Percentiles rank a stretch among this genome's conserved stretches.
Evolutionary conservation across 108 stramenopile genomes (phyloP).

Genomic region (Discostella pseudostelligera): DNA sequence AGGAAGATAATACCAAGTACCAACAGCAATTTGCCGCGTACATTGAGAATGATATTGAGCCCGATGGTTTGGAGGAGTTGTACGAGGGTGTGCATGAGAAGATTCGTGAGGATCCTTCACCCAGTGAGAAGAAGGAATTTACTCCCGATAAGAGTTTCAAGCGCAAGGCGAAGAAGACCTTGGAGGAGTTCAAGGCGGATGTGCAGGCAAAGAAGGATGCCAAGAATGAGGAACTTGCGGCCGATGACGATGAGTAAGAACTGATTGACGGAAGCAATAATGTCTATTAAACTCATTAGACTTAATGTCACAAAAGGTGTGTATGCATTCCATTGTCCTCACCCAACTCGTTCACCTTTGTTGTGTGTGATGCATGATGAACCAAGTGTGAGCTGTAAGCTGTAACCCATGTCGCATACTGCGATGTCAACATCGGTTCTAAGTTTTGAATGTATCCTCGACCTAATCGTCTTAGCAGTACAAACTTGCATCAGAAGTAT

Average conservation of each 20-base stretch:
- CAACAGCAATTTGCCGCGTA: slow-evolving; percentile 86
- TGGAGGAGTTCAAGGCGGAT: slow-evolving; percentile 92
- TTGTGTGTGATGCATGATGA: too few species aligned
- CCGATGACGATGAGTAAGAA: slow-evolving; percentile 70
- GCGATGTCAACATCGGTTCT: too few species aligned
- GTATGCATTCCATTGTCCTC: too few species aligned
- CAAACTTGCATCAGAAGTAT: too few species aligned
- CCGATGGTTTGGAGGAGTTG: slow-evolving; percentile 88
- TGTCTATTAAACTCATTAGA: neutral
- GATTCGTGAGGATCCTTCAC: slow-evolving; percentile 95
- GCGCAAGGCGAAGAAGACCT: slow-evolving; percentile 86
- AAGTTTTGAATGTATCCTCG: too few species aligned
- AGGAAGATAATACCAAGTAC: slow-evolving; percentile 96
- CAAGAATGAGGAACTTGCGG: slow-evolving; percentile 86
- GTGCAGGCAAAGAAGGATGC: slow-evolving; percentile 96
- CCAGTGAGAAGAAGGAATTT: slow-evolving; percentile 81
- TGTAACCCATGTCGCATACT: too few species aligned
- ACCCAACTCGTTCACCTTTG: too few species aligned
- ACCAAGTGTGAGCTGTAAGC: too few species aligned
- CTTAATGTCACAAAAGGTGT: neutral
- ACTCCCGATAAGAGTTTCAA: slow-evolving; percentile 92
- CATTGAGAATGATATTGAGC: slow-evolving; percentile 76
- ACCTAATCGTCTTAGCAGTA: too few species aligned
- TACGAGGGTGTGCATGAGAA: slow-evolving; percentile 93
- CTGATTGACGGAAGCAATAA: neutral